Percentiles rank a stretch among this genome's conserved stretches.
phyloP scores from a whole-genome alignment of 805 yeast species.

The Candida qinlingensis region DNA sequence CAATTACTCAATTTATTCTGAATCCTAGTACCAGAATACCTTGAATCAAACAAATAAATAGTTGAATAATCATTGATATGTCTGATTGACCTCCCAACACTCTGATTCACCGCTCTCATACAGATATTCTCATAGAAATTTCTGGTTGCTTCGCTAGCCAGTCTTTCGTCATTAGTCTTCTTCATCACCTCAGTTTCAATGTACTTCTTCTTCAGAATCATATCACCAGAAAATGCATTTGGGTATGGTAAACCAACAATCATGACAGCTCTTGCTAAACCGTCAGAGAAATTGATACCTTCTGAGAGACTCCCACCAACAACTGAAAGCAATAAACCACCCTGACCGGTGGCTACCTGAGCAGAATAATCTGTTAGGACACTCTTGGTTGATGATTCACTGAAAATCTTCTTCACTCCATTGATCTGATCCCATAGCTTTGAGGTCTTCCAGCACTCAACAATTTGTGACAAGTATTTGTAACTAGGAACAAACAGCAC shows the following conservation, averaged over 20 bases:
- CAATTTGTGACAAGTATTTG: constrained; percentile 51
- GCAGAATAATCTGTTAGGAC: constrained; percentile 47
- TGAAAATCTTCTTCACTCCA: constrained; percentile 42
- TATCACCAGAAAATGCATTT: constrained; percentile 74
- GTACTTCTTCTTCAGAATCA: constrained; percentile 63
- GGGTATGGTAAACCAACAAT: constrained; percentile 92
- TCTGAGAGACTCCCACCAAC: constrained; percentile 93
- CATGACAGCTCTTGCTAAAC: constrained; percentile 79
- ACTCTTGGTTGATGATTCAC: constrained; percentile 50
- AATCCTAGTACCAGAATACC: constrained; percentile 46
- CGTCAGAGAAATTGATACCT: constrained; percentile 87
- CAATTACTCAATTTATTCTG: constrained; percentile 64
- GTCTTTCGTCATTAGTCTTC: constrained; percentile 40
- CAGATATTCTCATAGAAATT: constrained; percentile 78
- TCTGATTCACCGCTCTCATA: constrained; percentile 87
- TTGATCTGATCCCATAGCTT: constrained; percentile 31
- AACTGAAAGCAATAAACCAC: constrained; percentile 74
- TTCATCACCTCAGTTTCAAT: constrained; percentile 48
- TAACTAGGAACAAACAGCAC: constrained; percentile 87
- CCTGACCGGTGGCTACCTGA: constrained; percentile 34
- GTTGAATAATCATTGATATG: constrained; percentile 78
- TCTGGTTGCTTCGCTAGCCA: constrained; percentile 44
- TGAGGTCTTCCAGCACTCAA: constrained; percentile 45
- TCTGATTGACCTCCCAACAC: constrained; percentile 88
- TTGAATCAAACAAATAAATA: constrained; percentile 62